These are phyloP conservation scores for Corchorus capsularis DNA, from an alignment of 345 rosid genomes.

Conservation along the genomic window DNA sequence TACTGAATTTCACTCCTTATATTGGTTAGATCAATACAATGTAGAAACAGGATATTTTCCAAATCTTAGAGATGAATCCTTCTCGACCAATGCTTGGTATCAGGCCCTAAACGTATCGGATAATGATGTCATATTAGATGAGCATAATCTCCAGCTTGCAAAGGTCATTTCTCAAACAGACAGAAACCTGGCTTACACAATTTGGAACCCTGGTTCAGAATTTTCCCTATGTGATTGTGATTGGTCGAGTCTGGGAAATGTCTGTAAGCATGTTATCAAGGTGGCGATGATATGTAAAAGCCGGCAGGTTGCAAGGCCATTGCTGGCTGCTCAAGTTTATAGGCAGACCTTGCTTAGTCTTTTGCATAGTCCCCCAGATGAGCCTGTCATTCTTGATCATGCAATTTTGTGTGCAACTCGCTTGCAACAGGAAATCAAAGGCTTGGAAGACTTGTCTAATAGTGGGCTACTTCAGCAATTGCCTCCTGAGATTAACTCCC, in stretches of 20 bases:
- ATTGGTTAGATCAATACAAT: conserved; percentile 47
- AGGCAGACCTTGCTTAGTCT: conserved; percentile 47
- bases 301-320: conserved; percentile 50
- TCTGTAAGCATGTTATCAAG: conserved; percentile 56
- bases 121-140: conserved; percentile 42
- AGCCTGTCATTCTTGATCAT: conserved; percentile 52
- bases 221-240: conserved; percentile 52
- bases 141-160: conserved; percentile 49
- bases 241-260: conserved; percentile 48
- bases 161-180: conserved; percentile 51
- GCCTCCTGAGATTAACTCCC: conserved; percentile 36
- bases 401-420: conserved; percentile 40
- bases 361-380: conserved; percentile 48
- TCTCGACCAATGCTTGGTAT: conserved; percentile 50
- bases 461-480: conserved; percentile 49
- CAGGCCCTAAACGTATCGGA: conserved; percentile 44
- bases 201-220: conserved; percentile 63
- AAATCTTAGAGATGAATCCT: conserved; percentile 35
- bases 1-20: conserved; percentile 49
- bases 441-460: conserved; percentile 53
- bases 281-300: conserved; percentile 48
- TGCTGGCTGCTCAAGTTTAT: conserved; percentile 45
- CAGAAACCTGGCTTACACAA: conserved; percentile 36
- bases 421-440: conserved; percentile 52
- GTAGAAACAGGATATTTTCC: conserved; percentile 46